These are phyloP conservation scores for Fomitiporia mediterranea DNA, from an alignment of 1,284 basidiomycete species.

Conservation along the genomic window DNA sequence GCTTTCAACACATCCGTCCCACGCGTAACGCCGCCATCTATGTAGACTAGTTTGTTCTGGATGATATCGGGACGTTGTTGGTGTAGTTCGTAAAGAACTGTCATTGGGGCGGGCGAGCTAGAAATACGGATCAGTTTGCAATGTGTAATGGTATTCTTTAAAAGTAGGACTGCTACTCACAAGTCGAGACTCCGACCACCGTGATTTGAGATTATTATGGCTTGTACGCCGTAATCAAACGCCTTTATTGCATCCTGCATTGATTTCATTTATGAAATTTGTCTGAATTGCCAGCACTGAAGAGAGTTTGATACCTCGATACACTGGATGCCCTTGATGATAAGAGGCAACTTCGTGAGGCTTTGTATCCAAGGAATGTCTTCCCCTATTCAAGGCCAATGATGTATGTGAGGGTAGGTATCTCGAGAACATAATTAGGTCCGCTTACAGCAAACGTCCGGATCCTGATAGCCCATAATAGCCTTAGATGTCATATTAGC, in stretches of 20 bases:
- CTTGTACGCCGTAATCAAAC: slow-evolving; percentile 43
- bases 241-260: slow-evolving; percentile 43
- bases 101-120: slow-evolving; percentile 19
- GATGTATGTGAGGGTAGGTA: not conserved
- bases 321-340: slow-evolving; percentile 46
- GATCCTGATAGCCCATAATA: slow-evolving; percentile 48
- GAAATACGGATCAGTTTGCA: slow-evolving; percentile 29
- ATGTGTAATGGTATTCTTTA: slow-evolving; percentile 25
- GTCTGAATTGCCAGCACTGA: no score
- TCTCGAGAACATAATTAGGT: not conserved
- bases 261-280: no score
- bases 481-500: slow-evolving; percentile 20
- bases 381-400: slow-evolving; percentile 24
- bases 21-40: slow-evolving; percentile 49
- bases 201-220: slow-evolving; percentile 48
- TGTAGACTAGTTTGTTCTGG: slow-evolving; percentile 35
- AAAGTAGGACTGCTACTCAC: slow-evolving; percentile 32
- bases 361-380: slow-evolving; percentile 39
- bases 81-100: slow-evolving; percentile 38
- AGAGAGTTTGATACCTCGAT: slow-evolving; percentile 33
- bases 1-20: slow-evolving; percentile 52
- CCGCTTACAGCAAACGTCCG: slow-evolving; percentile 48
- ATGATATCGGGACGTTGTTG: slow-evolving; percentile 38
- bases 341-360: slow-evolving; percentile 43
- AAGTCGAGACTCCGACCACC: slow-evolving; percentile 32